Conservation (phyloP, 2,329 filamentous ascomycete genomes). For the Hymenoscyphus repandus region DNA sequence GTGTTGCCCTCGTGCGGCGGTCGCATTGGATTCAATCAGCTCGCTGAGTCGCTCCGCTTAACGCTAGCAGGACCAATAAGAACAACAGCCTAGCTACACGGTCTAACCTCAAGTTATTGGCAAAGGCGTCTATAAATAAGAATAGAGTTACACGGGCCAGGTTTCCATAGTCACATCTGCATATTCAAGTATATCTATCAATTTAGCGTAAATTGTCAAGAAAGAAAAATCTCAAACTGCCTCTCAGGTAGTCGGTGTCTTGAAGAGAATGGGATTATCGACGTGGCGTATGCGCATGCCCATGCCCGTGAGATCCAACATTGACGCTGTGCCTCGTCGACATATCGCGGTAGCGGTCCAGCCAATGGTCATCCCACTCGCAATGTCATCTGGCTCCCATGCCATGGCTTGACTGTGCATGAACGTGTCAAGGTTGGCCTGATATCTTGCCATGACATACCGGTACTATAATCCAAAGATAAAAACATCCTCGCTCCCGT, state of each 20-base stretch:
- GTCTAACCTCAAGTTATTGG: not conserved
- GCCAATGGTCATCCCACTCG: not conserved
- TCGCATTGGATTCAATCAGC: no score
- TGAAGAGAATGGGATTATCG: not conserved
- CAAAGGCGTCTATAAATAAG: no score
- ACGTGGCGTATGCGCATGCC: not conserved
- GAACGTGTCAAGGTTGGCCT: not conserved
- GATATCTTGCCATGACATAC: not conserved
- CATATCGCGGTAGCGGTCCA: not conserved
- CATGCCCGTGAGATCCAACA: not conserved
- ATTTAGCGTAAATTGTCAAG: no score
- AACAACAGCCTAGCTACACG: no score
- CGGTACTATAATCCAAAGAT: not conserved
- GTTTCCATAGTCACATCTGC: no score
- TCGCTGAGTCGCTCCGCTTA: no score
- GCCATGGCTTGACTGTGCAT: no score
- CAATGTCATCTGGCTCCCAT: not conserved
- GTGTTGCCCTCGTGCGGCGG: constrained; percentile 23
- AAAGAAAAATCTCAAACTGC: no score
- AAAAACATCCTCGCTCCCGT: not conserved
- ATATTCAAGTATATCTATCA: no score
- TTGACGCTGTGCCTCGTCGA: not conserved
- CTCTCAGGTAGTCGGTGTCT: no score
- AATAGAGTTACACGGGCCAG: no score
- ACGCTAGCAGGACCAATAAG: no score